Evolutionary conservation across 2,329 filamentous ascomycete species (phyloP), one percentile per base, ranked within the genome.

Genomic region (Beauveria bassiana): DNA sequence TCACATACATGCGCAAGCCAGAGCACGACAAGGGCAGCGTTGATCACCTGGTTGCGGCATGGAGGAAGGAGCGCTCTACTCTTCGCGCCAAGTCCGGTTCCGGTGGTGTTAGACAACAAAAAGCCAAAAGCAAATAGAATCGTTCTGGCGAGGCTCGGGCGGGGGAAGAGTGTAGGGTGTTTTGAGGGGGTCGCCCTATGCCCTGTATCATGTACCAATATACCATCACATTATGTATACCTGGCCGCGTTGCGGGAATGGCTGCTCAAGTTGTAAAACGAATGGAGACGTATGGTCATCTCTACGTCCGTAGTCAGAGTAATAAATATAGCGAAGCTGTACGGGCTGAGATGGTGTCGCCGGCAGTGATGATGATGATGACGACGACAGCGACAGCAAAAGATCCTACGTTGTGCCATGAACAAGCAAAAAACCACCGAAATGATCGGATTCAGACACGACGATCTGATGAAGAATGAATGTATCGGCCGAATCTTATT

Each of bases 1-100:
- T 99, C 74, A 96, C 90, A 70, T 98, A 93, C 75, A 89, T 99
- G 89, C 85, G 93, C 72, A 81, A 93, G 79, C 86, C 90, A 63
- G 89, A 87, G 77, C 92, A 96, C 75, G 92, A 96, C 76, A 85
- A 91, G 77, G 90, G 92, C 64, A 91, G 85, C 69, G 90, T 96
- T 65, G 90, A 96, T 73, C 86, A 89, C 66, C 80, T 93, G 69
- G 91, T 96, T 62, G 73, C 73, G 65, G 75, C 76, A 12, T 79
- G 77, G 77, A 78, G 76, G 72, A 77, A 76, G 73, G 76, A 78
- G 71, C 71, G 75, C 62, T 73, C 73, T 62, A 70, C 75, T 26
- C 69, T 77, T 65, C 69, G 76, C 40, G 71, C 72, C 61, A 70
- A 69, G 66, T 67, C 70, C 46, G 72, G 69, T 50, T 68, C 71